Evolutionary conservation across 345 rosid genomes (phyloP), one percentile per base, ranked within the genome.

Genomic region (Garcia nutans): DNA sequence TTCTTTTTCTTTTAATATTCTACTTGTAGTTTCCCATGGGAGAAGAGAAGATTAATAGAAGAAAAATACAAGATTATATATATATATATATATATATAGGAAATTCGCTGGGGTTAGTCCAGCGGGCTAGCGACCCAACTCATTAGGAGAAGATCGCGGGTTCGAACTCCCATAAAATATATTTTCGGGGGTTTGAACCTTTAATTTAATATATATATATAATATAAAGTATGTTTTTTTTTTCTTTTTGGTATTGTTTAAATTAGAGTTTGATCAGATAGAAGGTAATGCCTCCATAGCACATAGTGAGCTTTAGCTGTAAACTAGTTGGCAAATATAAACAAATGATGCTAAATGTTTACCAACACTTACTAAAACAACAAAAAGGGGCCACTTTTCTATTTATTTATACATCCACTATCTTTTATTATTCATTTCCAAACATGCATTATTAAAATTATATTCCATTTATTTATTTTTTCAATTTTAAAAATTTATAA

Each of bases 231-330:
- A 37, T 16, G 7, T 9, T 6, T 19, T 44, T 42, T 65, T 42
- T 20, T 42, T 65, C 0, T 31, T 28, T 63, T 13, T 8, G 67
- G 67, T 37, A 63, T 31, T 31, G 10, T 63, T 63, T 31, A 33
- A 15, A 28, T 28, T 52, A 8, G 26, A 0, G 3, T 11, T 33
- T 37, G 13, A 31, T 28, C n/a, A 24, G 37, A 33, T 19, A 10
- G 3, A 60, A 61, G 28, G 62, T 22, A 26, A 65, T 23, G 74
- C 37, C n/a, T 54, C 22, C 65, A 24, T 72, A 28, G 31, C 31
- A 28, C 2, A 28, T 2, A 26, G 73, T 47, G 72, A 56, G 26
- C 23, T 72, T 72, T 72, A 72, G 76, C 76, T 78, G 80, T 77
- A 61, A 70, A 24, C 42, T 13, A 62, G 79, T 76, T 69, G 75